Evolutionary conservation across 2,329 filamentous ascomycete genomes (phyloP).

Genomic region (Monilinia polystroma): DNA sequence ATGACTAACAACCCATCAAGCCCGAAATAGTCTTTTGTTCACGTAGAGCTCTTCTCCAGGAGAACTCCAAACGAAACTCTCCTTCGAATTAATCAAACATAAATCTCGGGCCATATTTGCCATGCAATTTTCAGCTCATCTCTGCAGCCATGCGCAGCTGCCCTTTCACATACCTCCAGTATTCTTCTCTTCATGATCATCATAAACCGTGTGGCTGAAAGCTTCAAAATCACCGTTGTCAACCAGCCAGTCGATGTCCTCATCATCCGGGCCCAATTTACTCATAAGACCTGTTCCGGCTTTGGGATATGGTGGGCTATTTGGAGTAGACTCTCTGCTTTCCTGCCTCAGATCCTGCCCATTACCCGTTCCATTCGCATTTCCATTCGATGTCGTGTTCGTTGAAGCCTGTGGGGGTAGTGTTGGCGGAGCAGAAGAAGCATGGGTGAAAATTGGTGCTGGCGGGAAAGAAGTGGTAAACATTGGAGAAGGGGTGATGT

Average conservation of each 20-base stretch:
- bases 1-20: not conserved
- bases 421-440: slow-evolving; percentile 33
- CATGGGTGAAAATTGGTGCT: slow-evolving; percentile 57
- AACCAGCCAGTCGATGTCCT: slow-evolving; percentile 61
- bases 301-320: slow-evolving; percentile 61
- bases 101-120: not conserved
- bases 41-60: not conserved
- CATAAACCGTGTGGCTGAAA: slow-evolving; percentile 40
- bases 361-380: slow-evolving; percentile 34
- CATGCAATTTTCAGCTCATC: not conserved
- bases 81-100: not conserved
- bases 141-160: not conserved
- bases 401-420: slow-evolving; percentile 26
- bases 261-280: slow-evolving; percentile 53
- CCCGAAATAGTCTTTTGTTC: not conserved
- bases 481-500: slow-evolving; percentile 16
- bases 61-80: not conserved
- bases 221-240: slow-evolving; percentile 49
- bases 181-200: slow-evolving; percentile 32
- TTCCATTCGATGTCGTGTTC: slow-evolving; percentile 1
- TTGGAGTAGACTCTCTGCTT: slow-evolving; percentile 50
- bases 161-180: not conserved
- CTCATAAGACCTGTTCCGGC: slow-evolving; percentile 59
- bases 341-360: slow-evolving; percentile 34
- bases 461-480: slow-evolving; percentile 46